Conservation (phyloP, 805 yeast species). For the Nakazawaea populi region DNA sequence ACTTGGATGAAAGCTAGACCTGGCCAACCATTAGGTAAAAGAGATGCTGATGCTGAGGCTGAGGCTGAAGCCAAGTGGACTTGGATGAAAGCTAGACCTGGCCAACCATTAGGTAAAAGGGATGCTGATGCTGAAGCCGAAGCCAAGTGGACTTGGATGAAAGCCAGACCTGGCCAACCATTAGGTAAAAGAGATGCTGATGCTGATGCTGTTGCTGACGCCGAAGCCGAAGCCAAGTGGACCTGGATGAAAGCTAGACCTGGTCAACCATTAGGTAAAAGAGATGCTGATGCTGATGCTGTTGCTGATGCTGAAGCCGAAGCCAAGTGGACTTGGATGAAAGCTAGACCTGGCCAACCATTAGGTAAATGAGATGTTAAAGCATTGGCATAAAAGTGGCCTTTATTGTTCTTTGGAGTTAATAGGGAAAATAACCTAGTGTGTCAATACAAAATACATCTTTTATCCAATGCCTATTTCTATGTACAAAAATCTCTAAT, state of each 20-base stretch:
- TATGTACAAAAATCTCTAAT: too few species aligned
- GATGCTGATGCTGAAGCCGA: slow-evolving; percentile 19
- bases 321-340: slow-evolving; percentile 12
- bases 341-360: slow-evolving; percentile 12
- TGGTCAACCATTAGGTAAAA: slow-evolving; percentile 18
- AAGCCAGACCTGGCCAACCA: slow-evolving; percentile 6
- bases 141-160: slow-evolving; percentile 10
- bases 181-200: slow-evolving; percentile 18
- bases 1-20: slow-evolving; percentile 12
- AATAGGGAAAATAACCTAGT: too few species aligned
- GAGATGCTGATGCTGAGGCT: slow-evolving; percentile 21
- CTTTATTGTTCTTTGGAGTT: too few species aligned
- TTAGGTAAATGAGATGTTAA: slow-evolving; percentile 24
- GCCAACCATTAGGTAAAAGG: slow-evolving; percentile 20
- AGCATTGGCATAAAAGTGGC: slow-evolving; percentile 1
- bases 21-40: slow-evolving; percentile 18
- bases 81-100: slow-evolving; percentile 7
- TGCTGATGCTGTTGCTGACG: slow-evolving; percentile 19
- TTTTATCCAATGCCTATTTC: too few species aligned
- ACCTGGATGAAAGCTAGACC: not conserved
- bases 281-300: slow-evolving; percentile 21
- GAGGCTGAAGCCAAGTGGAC: slow-evolving; percentile 11
- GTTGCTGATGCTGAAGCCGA: slow-evolving; percentile 22
- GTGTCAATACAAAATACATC: too few species aligned
- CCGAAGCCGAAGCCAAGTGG: slow-evolving; percentile 12